Conservation (phyloP, 2,329 filamentous ascomycete genomes). For the Graphiopsis chlorocephala region DNA sequence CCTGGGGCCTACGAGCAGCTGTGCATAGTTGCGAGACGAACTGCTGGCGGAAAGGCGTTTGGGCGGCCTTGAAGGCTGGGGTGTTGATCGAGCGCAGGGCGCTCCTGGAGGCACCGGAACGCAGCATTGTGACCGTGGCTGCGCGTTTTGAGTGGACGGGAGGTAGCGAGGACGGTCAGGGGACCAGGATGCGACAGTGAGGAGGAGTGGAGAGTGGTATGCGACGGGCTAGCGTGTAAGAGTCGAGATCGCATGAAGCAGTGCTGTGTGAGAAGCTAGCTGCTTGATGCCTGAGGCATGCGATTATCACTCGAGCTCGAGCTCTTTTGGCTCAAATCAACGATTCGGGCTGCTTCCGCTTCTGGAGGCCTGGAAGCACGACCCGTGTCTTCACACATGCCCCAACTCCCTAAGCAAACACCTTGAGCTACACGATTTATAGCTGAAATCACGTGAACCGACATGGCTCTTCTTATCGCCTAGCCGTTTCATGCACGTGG, state of each 20-base stretch:
- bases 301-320: neutral
- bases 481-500: neutral
- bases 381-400: slow-evolving; percentile 1
- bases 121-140: slow-evolving; percentile 38
- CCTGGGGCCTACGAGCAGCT: slow-evolving; percentile 33
- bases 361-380: neutral
- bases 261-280: slow-evolving; percentile 2
- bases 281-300: neutral
- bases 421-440: neutral
- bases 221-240: slow-evolving; percentile 3
- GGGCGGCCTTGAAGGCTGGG: slow-evolving; percentile 27
- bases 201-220: slow-evolving; percentile 11
- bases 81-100: slow-evolving; percentile 37
- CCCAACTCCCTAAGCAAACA: neutral
- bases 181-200: neutral
- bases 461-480: neutral
- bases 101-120: slow-evolving; percentile 43
- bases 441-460: neutral
- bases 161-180: slow-evolving; percentile 11
- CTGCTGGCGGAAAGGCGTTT: slow-evolving; percentile 35
- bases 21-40: slow-evolving; percentile 45
- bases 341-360: neutral
- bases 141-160: neutral
- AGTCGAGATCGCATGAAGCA: slow-evolving; percentile 5
- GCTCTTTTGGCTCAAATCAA: neutral